Conservation (phyloP, 2,329 filamentous ascomycete species). For the Fusarium praegraminearum region DNA sequence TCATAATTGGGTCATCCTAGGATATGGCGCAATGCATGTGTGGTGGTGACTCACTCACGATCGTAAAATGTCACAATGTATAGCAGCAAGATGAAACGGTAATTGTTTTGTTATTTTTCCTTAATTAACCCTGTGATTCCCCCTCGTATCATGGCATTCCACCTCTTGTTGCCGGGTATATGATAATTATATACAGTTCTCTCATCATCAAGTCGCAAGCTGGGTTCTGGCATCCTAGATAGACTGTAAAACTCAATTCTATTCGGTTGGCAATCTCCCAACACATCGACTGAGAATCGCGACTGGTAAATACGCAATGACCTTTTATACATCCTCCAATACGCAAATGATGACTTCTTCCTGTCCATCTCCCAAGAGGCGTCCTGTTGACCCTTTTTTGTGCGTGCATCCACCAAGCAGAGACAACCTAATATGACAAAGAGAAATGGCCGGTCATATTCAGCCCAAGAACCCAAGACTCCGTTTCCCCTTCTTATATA, state of each 20-base stretch:
- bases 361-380: constrained; percentile 19
- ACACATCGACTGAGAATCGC: constrained; percentile 26
- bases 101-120: constrained; percentile 31
- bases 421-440: constrained; percentile 35
- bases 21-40: background rate
- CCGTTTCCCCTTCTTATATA: constrained; percentile 46
- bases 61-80: background rate
- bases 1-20: background rate
- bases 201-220: constrained; percentile 42
- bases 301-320: constrained; percentile 40
- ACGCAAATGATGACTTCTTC: constrained; percentile 35
- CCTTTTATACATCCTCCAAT: constrained; percentile 42
- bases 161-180: constrained; percentile 22
- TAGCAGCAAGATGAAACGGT: constrained; percentile 14
- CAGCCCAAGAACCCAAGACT: constrained; percentile 46
- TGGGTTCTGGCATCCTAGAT: constrained; percentile 43
- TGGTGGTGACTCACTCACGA: no score
- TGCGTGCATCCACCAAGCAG: constrained; percentile 29
- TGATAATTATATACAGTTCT: constrained; percentile 42
- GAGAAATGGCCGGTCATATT: constrained; percentile 41
- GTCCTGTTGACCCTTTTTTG: constrained; percentile 41
- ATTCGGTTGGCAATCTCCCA: constrained; percentile 29
- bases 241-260: constrained; percentile 38
- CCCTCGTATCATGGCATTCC: constrained; percentile 13
- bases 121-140: constrained; percentile 30